phyloP scores from a whole-genome alignment of 352 stramenopile genomes.

The Globisporangium polare region DNA sequence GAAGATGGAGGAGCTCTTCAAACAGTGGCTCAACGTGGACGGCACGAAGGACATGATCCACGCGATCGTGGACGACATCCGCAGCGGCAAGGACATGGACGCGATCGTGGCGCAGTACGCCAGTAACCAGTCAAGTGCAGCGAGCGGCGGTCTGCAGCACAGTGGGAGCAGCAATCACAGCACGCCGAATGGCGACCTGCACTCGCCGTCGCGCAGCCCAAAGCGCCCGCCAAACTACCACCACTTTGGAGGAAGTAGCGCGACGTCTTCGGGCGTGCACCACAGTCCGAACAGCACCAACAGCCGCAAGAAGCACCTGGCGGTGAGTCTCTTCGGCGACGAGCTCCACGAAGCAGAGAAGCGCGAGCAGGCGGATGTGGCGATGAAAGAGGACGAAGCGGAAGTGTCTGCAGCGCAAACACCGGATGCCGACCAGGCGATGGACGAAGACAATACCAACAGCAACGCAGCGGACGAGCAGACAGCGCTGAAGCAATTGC shows the following conservation, averaged over 20 bases:
- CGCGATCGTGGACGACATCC: slow-evolving; percentile 70
- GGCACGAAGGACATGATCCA: slow-evolving; percentile 85
- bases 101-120: slow-evolving; percentile 27
- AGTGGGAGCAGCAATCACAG: not conserved
- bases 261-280: slow-evolving; percentile 12
- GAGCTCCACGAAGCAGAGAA: slow-evolving; percentile 40
- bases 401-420: not conserved
- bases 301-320: slow-evolving; percentile 52
- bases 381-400: slow-evolving; percentile 33
- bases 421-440: slow-evolving; percentile 21
- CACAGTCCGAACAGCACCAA: slow-evolving; percentile 34
- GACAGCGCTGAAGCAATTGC: slow-evolving; percentile 7
- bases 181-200: slow-evolving; percentile 1
- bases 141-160: not conserved
- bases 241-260: slow-evolving; percentile 35
- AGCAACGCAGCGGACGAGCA: not conserved
- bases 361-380: slow-evolving; percentile 24
- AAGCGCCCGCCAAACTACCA: slow-evolving; percentile 83
- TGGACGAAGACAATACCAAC: slow-evolving; percentile 22
- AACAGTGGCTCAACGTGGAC: slow-evolving; percentile 84
- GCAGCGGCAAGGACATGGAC: slow-evolving; percentile 67
- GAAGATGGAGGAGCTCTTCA: slow-evolving; percentile 89
- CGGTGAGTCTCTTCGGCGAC: slow-evolving; percentile 77
- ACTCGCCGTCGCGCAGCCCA: slow-evolving; percentile 60
- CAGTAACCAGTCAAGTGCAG: slow-evolving; percentile 4